A percentile compares a stretch with the other conserved stretches of the same genome.
Conservation (phyloP, 805 yeast genomes). For the Candida michaelii region DNA sequence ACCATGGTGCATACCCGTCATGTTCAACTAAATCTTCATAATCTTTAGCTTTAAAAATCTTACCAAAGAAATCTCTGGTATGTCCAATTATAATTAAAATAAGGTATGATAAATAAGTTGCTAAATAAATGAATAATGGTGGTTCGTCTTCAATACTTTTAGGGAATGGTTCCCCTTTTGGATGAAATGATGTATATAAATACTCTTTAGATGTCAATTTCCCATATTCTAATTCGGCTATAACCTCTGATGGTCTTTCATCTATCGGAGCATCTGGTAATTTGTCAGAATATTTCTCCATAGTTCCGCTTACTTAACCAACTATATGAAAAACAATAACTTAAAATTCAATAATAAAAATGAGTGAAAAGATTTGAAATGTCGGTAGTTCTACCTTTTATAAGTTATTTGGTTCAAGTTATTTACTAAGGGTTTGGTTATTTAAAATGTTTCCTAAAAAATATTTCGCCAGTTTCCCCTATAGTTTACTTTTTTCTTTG, state of each 20-base stretch:
- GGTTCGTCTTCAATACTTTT: slow-evolving; percentile 81
- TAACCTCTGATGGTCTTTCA: slow-evolving; percentile 28
- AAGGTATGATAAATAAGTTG: slow-evolving; percentile 84
- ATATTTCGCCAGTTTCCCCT: neutral
- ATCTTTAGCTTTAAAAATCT: slow-evolving; percentile 63
- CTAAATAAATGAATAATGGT: slow-evolving; percentile 71
- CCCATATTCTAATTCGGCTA: slow-evolving; percentile 70
- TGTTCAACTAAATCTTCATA: slow-evolving; percentile 68
- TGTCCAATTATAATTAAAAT: slow-evolving; percentile 87
- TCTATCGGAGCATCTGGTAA: slow-evolving; percentile 44
- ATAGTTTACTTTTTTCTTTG: slow-evolving; percentile 3
- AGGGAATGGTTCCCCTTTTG: slow-evolving; percentile 56
- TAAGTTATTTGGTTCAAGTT: too few species aligned
- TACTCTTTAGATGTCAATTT: slow-evolving; percentile 61
- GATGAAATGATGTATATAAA: slow-evolving; percentile 60
- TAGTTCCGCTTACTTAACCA: neutral
- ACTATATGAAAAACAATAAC: too few species aligned
- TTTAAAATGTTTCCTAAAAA: too few species aligned
- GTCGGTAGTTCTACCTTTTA: too few species aligned
- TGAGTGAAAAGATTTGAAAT: too few species aligned
- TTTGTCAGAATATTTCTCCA: slow-evolving; percentile 6
- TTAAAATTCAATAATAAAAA: too few species aligned
- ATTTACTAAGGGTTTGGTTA: too few species aligned
- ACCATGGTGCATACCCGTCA: slow-evolving; percentile 95
- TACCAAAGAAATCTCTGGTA: slow-evolving; percentile 83